A percentile compares a stretch with the other conserved stretches of the same genome.
Conservation (phyloP, 768 basidiomycete species). For the Heimioporus sp. region DNA sequence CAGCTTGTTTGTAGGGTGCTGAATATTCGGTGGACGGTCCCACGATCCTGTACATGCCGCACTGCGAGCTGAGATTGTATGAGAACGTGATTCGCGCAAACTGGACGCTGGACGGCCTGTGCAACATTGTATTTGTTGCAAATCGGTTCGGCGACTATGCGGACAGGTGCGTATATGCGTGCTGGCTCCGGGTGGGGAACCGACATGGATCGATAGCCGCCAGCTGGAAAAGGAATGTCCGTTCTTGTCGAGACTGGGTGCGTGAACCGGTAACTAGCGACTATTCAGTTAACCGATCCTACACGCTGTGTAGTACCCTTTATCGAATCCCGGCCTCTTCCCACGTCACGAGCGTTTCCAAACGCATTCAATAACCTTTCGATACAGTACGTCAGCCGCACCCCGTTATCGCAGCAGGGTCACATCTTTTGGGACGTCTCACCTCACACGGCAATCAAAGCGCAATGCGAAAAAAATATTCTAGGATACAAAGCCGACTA, state of each 20-base stretch:
- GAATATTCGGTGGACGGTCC: constrained; percentile 36
- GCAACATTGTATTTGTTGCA: constrained; percentile 55
- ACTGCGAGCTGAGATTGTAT: constrained; percentile 72
- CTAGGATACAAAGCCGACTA: constrained; percentile 30
- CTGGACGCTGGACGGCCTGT: constrained; percentile 48
- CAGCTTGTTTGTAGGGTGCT: constrained; percentile 27
- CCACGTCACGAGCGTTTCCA: constrained; percentile 46
- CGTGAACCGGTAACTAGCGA: constrained; percentile 23
- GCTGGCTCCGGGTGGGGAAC: neutral
- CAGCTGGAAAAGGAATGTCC: constrained; percentile 52
- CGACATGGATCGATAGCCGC: neutral
- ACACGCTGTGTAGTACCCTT: constrained; percentile 40
- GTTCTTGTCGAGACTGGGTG: constrained; percentile 53
- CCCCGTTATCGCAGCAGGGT: constrained; percentile 18
- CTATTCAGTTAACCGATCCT: neutral
- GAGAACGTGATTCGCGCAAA: constrained; percentile 63
- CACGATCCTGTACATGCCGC: constrained; percentile 76
- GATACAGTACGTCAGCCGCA: constrained; percentile 45
- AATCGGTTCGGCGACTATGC: constrained; percentile 67
- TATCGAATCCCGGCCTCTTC: constrained; percentile 48
- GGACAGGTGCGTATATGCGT: constrained; percentile 49
- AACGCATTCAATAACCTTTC: constrained; percentile 69
- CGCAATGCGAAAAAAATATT: neutral
- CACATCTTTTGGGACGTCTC: constrained; percentile 27
- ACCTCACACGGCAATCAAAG: neutral